A percentile compares a stretch with the other conserved stretches of the same genome.
phyloP scores from a whole-genome alignment of 1,284 basidiomycete species.

The Boletus calvinii region DNA sequence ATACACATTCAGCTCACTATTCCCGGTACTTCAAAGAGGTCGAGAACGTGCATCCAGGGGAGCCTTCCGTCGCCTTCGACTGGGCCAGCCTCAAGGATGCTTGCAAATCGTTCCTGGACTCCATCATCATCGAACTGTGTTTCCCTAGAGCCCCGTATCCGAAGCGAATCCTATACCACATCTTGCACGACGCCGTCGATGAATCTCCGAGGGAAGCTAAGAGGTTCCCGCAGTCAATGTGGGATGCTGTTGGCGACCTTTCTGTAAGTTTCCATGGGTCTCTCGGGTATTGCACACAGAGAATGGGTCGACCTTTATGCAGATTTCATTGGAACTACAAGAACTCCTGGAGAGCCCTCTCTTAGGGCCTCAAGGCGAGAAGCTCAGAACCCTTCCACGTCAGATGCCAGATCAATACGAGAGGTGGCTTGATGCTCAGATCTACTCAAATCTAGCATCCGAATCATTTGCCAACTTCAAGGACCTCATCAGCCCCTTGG shows the following conservation, averaged over 20 bases:
- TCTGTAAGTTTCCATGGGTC: constrained; percentile 61
- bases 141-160: constrained; percentile 67
- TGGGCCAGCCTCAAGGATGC: constrained; percentile 56
- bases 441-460: constrained; percentile 56
- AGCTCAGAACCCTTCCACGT: constrained; percentile 47
- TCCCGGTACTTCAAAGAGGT: constrained; percentile 59
- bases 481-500: constrained; percentile 57
- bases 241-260: constrained; percentile 76
- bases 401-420: constrained; percentile 58
- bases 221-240: constrained; percentile 71
- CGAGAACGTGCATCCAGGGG: constrained; percentile 39
- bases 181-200: constrained; percentile 64
- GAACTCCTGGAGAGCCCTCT: constrained; percentile 60
- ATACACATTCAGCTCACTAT: constrained; percentile 54
- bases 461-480: constrained; percentile 49
- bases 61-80: constrained; percentile 57
- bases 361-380: constrained; percentile 48
- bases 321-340: constrained; percentile 64
- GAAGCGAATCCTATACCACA: constrained; percentile 57
- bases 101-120: constrained; percentile 74
- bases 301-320: neutral
- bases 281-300: neutral
- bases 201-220: constrained; percentile 69
- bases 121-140: constrained; percentile 74
- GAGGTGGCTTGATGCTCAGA: constrained; percentile 64